These are phyloP conservation scores for Tagetes erecta DNA, from an alignment of 129 eudicot genomes.

Conservation along the genomic window DNA sequence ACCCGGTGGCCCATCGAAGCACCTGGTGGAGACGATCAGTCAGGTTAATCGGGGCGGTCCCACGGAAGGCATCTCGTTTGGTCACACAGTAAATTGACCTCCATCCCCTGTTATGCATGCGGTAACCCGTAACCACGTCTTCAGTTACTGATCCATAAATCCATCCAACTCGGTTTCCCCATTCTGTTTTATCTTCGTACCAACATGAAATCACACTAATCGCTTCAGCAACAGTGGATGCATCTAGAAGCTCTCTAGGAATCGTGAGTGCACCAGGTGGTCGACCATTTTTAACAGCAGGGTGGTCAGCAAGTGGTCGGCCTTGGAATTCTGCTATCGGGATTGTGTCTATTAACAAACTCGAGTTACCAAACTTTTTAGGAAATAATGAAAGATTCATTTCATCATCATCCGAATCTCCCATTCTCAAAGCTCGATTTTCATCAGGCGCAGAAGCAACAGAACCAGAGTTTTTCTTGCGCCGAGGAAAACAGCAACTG, in stretches of 20 bases:
- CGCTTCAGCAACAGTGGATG: conserved; percentile 65
- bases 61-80: conserved; percentile 64
- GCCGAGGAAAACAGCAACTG: conserved; percentile 45
- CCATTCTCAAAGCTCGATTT: conserved; percentile 44
- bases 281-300: conserved; percentile 59
- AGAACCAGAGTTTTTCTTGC: conserved; percentile 39
- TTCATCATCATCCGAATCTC: conserved; percentile 49
- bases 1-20: conserved; percentile 75
- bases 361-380: conserved; percentile 59
- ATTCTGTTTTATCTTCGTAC: conserved; percentile 68
- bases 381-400: conserved; percentile 43
- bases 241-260: conserved; percentile 59
- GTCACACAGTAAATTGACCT: conserved; percentile 66
- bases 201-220: conserved; percentile 61
- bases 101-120: conserved; percentile 76
- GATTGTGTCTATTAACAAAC: conserved; percentile 50
- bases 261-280: conserved; percentile 62
- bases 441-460: conserved; percentile 48
- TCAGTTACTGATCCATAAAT: conserved; percentile 65
- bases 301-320: conserved; percentile 67
- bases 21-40: conserved; percentile 68
- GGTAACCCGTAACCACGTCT: conserved; percentile 68
- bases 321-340: conserved; percentile 68
- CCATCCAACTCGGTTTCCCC: conserved; percentile 72
- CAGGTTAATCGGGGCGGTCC: conserved; percentile 64